phyloP scores from a whole-genome alignment of 1,139 yeast species.

The Geotrichum restrictum region DNA sequence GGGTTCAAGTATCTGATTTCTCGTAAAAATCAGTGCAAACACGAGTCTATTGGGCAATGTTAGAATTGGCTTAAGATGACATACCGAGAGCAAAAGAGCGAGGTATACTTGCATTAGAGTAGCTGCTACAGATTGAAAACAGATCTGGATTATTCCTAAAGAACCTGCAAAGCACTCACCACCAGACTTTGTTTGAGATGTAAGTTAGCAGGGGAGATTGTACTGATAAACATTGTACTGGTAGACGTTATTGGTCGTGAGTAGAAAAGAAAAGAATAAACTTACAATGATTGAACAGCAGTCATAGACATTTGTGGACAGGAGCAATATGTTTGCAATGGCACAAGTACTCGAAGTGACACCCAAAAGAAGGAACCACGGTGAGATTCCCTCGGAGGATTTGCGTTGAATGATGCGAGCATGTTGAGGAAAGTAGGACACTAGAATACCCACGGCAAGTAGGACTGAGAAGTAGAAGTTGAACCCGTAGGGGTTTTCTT shows the following conservation, averaged over 20 bases:
- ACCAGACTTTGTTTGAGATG: constrained; percentile 34
- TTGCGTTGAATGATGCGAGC: constrained; percentile 53
- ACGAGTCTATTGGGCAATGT: constrained; percentile 22
- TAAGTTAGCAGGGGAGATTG: constrained; percentile 45
- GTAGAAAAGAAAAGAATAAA: too few relatives aligned
- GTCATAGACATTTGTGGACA: constrained; percentile 43
- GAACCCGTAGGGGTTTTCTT: constrained; percentile 15
- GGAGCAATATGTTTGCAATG: constrained; percentile 59
- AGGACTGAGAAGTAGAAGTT: constrained; percentile 50
- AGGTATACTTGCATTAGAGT: constrained; percentile 56
- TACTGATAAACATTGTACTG: too few relatives aligned
- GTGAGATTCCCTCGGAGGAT: constrained; percentile 77
- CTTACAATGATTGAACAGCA: constrained; percentile 36
- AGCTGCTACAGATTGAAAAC: constrained; percentile 64
- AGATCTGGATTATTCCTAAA: constrained; percentile 66
- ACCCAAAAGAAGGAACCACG: constrained; percentile 67
- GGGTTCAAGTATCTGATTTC: constrained; percentile 26
- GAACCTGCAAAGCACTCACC: constrained; percentile 70
- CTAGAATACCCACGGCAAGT: constrained; percentile 63
- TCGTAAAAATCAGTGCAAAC: constrained; percentile 25
- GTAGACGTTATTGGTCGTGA: too few relatives aligned
- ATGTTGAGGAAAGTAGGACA: constrained; percentile 80
- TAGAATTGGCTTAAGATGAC: too few relatives aligned
- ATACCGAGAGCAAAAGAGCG: too few relatives aligned
- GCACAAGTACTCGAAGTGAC: constrained; percentile 70